Percentiles rank a stretch among this genome's conserved stretches.
Evolutionary conservation across 331 rosid species (phyloP).

Genomic region (Pyracantha coccinea): DNA sequence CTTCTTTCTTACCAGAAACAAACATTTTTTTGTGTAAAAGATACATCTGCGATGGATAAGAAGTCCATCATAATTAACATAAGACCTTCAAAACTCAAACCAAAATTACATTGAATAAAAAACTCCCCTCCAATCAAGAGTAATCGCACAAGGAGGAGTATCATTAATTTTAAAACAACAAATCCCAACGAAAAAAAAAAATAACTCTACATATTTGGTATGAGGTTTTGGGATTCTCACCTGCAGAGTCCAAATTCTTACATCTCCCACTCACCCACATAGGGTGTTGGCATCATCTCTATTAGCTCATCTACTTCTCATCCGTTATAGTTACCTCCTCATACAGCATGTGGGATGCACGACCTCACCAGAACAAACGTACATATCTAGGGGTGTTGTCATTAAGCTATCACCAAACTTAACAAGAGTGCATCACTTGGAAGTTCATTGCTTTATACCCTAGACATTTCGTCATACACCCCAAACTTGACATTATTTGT

Average conservation of each 20-base stretch:
- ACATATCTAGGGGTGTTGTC: no score
- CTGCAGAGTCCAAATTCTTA: slow-evolving; percentile 83
- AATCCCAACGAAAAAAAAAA: not conserved
- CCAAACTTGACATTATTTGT: no score
- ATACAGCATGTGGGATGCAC: no score
- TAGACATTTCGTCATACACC: no score
- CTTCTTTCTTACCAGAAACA: not conserved
- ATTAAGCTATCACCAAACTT: no score
- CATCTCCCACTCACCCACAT: no score
- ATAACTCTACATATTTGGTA: not conserved
- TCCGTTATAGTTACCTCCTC: no score
- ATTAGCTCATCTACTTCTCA: no score
- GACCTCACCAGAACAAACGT: no score
- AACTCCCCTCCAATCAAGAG: not conserved
- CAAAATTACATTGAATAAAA: not conserved
- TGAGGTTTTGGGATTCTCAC: slow-evolving; percentile 22
- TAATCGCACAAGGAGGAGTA: not conserved
- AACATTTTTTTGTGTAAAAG: not conserved
- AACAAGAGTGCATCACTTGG: no score
- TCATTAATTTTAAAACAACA: not conserved
- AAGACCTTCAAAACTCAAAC: not conserved
- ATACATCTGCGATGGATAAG: not conserved
- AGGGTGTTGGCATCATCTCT: no score
- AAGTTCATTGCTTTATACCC: no score
- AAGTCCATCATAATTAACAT: not conserved